Conservation (phyloP, 805 yeast genomes). For the Yamadazyma tumulicola region DNA sequence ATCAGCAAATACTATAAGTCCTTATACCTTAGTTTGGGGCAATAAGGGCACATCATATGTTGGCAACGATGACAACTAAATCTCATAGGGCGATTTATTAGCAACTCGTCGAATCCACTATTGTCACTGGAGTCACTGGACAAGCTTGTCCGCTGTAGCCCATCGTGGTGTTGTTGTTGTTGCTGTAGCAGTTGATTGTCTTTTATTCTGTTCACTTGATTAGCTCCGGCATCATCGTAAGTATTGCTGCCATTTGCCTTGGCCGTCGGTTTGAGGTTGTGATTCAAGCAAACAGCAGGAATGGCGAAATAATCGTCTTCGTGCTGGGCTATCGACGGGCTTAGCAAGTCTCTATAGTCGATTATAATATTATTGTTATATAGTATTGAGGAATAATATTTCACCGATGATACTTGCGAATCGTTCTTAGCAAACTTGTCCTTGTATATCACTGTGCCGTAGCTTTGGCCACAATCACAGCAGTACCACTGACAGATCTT, state of each 20-base stretch:
- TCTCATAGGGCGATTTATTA: constrained; percentile 28
- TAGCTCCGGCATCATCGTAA: too few species aligned
- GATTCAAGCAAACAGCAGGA: too few species aligned
- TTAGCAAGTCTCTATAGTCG: constrained; percentile 1
- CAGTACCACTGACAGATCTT: constrained; percentile 41
- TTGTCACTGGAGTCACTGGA: too few species aligned
- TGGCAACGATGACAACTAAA: constrained; percentile 36
- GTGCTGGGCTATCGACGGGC: constrained; percentile 3
- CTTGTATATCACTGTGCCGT: constrained; percentile 29
- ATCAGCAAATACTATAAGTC: constrained; percentile 10
- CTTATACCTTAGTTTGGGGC: constrained; percentile 31
- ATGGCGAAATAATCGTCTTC: too few species aligned
- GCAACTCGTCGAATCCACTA: constrained; percentile 12
- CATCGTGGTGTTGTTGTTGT: too few species aligned
- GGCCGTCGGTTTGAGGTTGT: too few species aligned
- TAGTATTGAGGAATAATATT: constrained; percentile 23
- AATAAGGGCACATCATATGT: constrained; percentile 44
- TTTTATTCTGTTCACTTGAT: too few species aligned
- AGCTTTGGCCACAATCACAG: constrained; percentile 38
- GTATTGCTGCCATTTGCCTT: too few species aligned
- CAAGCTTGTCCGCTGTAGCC: too few species aligned
- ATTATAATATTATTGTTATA: constrained; percentile 13
- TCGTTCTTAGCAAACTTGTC: constrained; percentile 8
- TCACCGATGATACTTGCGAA: constrained; percentile 14
- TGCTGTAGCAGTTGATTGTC: too few species aligned